Conservation (phyloP, 2,329 filamentous ascomycete species). For the Cladosporium oxysporum region DNA sequence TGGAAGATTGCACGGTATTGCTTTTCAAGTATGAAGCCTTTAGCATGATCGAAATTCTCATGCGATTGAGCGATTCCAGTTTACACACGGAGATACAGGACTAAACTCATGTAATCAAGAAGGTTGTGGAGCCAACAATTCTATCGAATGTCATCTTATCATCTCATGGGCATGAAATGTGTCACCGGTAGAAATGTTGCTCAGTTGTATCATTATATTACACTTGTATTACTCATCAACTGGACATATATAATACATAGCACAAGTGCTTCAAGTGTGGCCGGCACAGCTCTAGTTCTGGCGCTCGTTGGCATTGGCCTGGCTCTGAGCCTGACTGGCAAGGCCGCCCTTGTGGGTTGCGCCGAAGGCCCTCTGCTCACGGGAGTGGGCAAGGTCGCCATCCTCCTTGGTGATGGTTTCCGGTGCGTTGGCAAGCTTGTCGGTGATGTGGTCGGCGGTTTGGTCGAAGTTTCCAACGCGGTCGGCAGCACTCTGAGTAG, state of each 20-base stretch:
- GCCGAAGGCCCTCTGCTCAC: slow-evolving; percentile 38
- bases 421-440: slow-evolving; percentile 38
- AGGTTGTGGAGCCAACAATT: not conserved
- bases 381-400: slow-evolving; percentile 33
- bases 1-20: slow-evolving; percentile 27
- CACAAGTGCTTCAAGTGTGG: not conserved
- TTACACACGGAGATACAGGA: not conserved
- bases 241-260: not conserved
- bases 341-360: slow-evolving; percentile 37
- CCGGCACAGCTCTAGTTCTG: slow-evolving; percentile 18
- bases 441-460: slow-evolving; percentile 32
- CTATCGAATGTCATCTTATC: not conserved
- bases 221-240: not conserved
- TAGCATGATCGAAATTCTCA: not conserved
- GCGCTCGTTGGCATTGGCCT: slow-evolving; percentile 36
- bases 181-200: not conserved
- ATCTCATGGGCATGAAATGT: not conserved
- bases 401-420: slow-evolving; percentile 39
- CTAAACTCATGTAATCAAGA: not conserved
- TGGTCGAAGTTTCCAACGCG: slow-evolving; percentile 37
- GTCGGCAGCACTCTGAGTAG: slow-evolving; percentile 36
- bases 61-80: not conserved
- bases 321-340: slow-evolving; percentile 35
- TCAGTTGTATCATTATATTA: not conserved
- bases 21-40: slow-evolving; percentile 23